Percentiles rank a stretch among this genome's conserved stretches.
Conservation (phyloP, 768 basidiomycete species). For the Boletales sp. region DNA sequence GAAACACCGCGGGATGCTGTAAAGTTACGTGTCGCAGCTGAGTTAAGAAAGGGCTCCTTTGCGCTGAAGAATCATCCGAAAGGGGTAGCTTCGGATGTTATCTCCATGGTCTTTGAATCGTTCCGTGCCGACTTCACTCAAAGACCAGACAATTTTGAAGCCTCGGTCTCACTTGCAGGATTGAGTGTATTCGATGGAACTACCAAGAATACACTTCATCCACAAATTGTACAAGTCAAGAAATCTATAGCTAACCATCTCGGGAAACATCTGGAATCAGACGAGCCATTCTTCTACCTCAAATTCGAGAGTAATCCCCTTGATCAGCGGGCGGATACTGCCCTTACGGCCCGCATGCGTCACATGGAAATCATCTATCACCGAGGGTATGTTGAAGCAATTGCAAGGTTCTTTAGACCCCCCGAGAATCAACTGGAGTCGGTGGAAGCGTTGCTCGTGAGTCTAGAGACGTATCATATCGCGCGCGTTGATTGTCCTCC, state of each 20-base stretch:
- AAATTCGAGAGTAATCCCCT: conserved; percentile 92
- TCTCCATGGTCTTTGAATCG: conserved; percentile 82
- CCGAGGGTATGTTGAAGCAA: conserved; percentile 86
- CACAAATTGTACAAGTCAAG: conserved; percentile 87
- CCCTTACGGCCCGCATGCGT: conserved; percentile 83
- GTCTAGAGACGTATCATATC: conserved; percentile 20
- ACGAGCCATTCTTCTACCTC: conserved; percentile 78
- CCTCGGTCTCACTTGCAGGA: conserved; percentile 77
- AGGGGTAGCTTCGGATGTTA: conserved; percentile 59
- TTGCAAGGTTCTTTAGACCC: conserved; percentile 89
- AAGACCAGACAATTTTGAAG: conserved; percentile 83
- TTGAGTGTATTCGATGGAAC: conserved; percentile 93
- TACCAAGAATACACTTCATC: conserved; percentile 70
- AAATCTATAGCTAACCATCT: conserved; percentile 30
- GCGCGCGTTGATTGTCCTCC: conserved; percentile 1
- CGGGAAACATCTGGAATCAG: conserved; percentile 23
- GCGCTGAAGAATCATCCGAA: conserved; percentile 75
- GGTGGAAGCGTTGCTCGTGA: conserved; percentile 84
- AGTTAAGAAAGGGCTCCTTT: conserved; percentile 86
- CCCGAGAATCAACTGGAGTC: conserved; percentile 94
- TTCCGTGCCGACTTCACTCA: conserved; percentile 84
- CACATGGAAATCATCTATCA: conserved; percentile 98
- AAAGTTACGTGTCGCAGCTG: conserved; percentile 68
- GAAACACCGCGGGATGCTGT: conserved; percentile 76
- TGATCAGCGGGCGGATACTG: conserved; percentile 88